Base-by-base conservation (phyloP, 1,284 basidiomycete genomes). In the Gomphus bonarii region DNA sequence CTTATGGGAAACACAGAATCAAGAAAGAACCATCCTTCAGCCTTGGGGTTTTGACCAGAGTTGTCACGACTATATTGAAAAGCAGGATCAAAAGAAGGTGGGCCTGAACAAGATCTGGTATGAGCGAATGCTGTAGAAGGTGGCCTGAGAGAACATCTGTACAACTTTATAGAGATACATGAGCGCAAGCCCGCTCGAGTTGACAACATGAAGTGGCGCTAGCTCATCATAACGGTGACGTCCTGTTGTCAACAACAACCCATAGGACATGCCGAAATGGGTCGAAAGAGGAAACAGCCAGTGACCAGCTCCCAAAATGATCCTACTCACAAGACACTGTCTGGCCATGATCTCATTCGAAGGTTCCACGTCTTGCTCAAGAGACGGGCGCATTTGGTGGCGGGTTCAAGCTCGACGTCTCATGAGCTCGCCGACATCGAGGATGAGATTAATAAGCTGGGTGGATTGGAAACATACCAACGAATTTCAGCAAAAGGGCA, bases 401-500 rank as follows among this genome's bases (percentile, higher is more conserved):
- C 40, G 7, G 52, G 42, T 2, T 36, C 50, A 25, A 42, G 38
- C 38, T 44, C 52, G 20, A 54, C 36, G 31, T 54, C 52, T 30
- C 40, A 28, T 33, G 70, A 70, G 53, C 66, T 90, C 22, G 67
- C 60, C 0, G 72, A 76, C 18, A 71, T 91, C 16, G 77, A 85
- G 47, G 61, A 68, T 9, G 76, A 88, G 64, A 82, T 94, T 12
- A 75, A 77, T 3, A 69, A 68, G 14, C 69, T 91, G 14, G 91
- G 91, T 2, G 91, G 91, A 0, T 66, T 95, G 33, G 80, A 82
- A 57, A 74, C 73, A 14, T 94, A 94, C 68, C 91, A 94, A 67
- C 75, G 75, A 44, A 90, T 92, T 76, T 92, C 89, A 43, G 77
- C 72, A 51, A 75, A 87, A 18, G 91, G 91, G 0, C 91, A 95